Conservation (phyloP, 768 basidiomycete genomes). For the Phaeotremella skinneri region DNA sequence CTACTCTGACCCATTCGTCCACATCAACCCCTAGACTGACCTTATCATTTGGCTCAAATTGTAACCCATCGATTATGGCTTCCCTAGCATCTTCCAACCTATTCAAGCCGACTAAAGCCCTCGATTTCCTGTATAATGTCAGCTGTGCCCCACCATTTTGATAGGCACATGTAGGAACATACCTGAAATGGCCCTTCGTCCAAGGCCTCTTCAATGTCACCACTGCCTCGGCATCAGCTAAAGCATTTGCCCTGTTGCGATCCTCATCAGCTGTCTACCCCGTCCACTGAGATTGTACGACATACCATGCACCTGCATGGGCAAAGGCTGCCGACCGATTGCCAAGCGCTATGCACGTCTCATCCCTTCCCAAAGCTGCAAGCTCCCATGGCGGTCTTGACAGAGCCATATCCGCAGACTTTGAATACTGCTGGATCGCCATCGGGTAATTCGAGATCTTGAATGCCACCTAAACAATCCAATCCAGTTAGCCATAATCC, state of each 20-base stretch:
- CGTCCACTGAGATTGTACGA: neutral
- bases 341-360: constrained; percentile 81
- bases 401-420: constrained; percentile 70
- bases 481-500: neutral
- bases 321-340: constrained; percentile 87
- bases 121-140: constrained; percentile 62
- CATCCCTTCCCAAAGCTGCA: constrained; percentile 78
- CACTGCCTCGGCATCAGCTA: constrained; percentile 80
- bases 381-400: constrained; percentile 87
- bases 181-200: constrained; percentile 92
- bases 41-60: constrained; percentile 71
- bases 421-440: constrained; percentile 75
- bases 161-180: constrained; percentile 12
- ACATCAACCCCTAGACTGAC: constrained; percentile 51
- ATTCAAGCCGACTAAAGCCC: constrained; percentile 74
- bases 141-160: neutral
- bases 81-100: constrained; percentile 72
- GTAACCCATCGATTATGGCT: constrained; percentile 74
- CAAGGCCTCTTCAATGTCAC: constrained; percentile 78
- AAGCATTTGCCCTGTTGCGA: constrained; percentile 40
- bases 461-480: constrained; percentile 64
- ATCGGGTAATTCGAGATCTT: constrained; percentile 67
- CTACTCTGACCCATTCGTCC: neutral
- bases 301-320: constrained; percentile 65
- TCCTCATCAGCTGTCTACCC: neutral